Evolutionary conservation across 2,329 filamentous ascomycete genomes (phyloP).

Genomic region (Periconia sp.): DNA sequence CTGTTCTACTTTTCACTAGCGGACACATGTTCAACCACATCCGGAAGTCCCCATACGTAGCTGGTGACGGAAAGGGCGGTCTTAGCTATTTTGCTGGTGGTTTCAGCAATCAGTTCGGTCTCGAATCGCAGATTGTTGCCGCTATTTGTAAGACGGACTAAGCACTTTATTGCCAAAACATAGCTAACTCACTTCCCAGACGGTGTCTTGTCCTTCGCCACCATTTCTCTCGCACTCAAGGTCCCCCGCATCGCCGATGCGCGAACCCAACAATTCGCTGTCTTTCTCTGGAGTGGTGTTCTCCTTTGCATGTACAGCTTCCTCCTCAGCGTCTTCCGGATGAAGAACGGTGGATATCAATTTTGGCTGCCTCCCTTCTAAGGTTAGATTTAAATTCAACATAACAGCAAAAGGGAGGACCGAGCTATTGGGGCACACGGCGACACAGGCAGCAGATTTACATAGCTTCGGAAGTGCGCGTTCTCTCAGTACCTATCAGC

Average conservation of each 20-base stretch:
- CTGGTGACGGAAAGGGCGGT: slow-evolving; percentile 81
- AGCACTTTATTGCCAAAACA: background rate
- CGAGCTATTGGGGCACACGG: too few species aligned
- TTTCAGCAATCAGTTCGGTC: slow-evolving; percentile 90
- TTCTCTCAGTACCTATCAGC: too few species aligned
- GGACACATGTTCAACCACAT: slow-evolving; percentile 99
- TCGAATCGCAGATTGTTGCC: slow-evolving; percentile 95
- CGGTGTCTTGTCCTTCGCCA: slow-evolving; percentile 83
- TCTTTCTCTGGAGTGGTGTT: slow-evolving; percentile 78
- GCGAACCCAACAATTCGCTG: slow-evolving; percentile 78
- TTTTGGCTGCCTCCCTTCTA: slow-evolving; percentile 93
- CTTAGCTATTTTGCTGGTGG: slow-evolving; percentile 89
- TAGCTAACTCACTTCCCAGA: slow-evolving; percentile 54
- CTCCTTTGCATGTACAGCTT: slow-evolving; percentile 90
- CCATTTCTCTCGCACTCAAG: slow-evolving; percentile 89
- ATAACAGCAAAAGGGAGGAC: background rate
- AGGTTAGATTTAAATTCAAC: background rate
- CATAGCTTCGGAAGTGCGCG: too few species aligned
- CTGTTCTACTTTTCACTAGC: slow-evolving; percentile 89
- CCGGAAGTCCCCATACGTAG: slow-evolving; percentile 90
- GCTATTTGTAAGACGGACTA: slow-evolving; percentile 82
- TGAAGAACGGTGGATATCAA: slow-evolving; percentile 94
- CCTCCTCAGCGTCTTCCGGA: slow-evolving; percentile 88
- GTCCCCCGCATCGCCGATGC: slow-evolving; percentile 85
- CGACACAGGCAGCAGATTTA: too few species aligned